Conservation (phyloP, 495 filamentous ascomycete genomes). For the Penicillium canescens region DNA sequence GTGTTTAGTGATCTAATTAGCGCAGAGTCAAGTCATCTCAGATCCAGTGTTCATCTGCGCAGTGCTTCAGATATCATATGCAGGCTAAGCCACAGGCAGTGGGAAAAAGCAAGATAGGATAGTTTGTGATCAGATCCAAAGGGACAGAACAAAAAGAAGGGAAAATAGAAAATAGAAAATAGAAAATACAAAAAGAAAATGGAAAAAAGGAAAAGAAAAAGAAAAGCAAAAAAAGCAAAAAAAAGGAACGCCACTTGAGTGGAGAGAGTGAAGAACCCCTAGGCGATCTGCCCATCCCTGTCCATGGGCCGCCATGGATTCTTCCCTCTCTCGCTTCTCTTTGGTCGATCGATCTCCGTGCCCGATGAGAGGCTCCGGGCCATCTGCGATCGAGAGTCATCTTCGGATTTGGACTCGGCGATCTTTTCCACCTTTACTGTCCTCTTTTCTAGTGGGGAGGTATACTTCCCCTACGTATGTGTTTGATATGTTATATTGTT, state of each 20-base stretch:
- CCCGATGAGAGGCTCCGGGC: conserved; percentile 20
- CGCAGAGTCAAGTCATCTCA: too few species aligned
- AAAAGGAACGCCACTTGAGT: conserved; percentile 12
- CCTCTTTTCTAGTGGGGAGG: too few species aligned
- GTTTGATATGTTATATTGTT: conserved; percentile 6
- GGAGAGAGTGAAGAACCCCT: conserved; percentile 28
- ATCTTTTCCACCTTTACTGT: conserved; percentile 15
- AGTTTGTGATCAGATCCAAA: too few species aligned
- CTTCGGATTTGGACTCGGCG: conserved; percentile 3
- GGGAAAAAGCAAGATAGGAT: conserved; percentile 3
- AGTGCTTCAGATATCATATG: conserved; percentile 7
- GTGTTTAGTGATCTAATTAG: background rate
- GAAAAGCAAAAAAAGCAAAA: background rate
- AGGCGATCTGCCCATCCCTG: conserved; percentile 24
- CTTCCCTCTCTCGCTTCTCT: conserved; percentile 12
- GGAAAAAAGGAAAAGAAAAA: background rate
- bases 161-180: conserved; percentile 2
- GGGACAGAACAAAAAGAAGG: background rate
- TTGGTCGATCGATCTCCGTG: conserved; percentile 28
- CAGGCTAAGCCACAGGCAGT: conserved; percentile 1
- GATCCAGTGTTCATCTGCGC: background rate
- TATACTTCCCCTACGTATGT: too few species aligned
- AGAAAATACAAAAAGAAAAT: conserved; percentile 9
- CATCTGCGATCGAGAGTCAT: conserved; percentile 22
- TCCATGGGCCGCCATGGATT: conserved; percentile 17